Conservation (phyloP, 2,329 filamentous ascomycete species). For the Hymenoscyphus salicellus region DNA sequence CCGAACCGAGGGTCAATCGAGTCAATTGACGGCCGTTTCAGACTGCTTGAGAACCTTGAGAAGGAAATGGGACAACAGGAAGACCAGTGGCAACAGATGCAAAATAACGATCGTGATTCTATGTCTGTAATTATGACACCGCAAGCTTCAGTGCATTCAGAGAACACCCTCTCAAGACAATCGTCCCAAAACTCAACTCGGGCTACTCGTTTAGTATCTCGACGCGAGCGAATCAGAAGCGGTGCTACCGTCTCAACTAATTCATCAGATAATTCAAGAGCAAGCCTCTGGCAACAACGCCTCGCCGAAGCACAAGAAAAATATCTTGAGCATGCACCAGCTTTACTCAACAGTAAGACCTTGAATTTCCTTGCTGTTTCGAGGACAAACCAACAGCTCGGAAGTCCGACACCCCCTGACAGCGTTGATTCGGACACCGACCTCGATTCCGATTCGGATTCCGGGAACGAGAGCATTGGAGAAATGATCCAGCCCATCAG, state of each 20-base stretch:
- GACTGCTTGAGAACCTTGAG: constrained; percentile 57
- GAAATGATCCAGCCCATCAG: not conserved
- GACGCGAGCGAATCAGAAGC: constrained; percentile 40
- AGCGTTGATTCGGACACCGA: constrained; percentile 45
- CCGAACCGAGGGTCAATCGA: constrained; percentile 30
- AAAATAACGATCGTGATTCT: constrained; percentile 43
- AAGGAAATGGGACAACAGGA: constrained; percentile 60
- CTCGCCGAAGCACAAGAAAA: constrained; percentile 47
- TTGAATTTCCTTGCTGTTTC: constrained; percentile 43
- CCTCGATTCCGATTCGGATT: constrained; percentile 20
- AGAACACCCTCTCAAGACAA: constrained; percentile 17
- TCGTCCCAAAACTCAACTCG: constrained; percentile 36
- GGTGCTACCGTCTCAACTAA: constrained; percentile 33
- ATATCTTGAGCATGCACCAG: constrained; percentile 43
- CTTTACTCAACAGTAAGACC: constrained; percentile 39
- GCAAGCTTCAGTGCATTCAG: constrained; percentile 16
- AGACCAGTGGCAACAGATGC: constrained; percentile 57
- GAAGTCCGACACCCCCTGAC: constrained; percentile 55
- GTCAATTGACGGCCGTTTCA: constrained; percentile 27
- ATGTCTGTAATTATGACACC: constrained; percentile 28
- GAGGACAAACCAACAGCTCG: constrained; percentile 41
- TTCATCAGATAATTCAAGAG: constrained; percentile 37
- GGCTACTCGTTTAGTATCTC: constrained; percentile 41
- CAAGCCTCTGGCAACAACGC: constrained; percentile 45
- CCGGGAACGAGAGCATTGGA: constrained; percentile 10